Evolutionary conservation across 208 protist species (phyloP).

Genomic region (Vickermania ingenoplastis): DNA sequence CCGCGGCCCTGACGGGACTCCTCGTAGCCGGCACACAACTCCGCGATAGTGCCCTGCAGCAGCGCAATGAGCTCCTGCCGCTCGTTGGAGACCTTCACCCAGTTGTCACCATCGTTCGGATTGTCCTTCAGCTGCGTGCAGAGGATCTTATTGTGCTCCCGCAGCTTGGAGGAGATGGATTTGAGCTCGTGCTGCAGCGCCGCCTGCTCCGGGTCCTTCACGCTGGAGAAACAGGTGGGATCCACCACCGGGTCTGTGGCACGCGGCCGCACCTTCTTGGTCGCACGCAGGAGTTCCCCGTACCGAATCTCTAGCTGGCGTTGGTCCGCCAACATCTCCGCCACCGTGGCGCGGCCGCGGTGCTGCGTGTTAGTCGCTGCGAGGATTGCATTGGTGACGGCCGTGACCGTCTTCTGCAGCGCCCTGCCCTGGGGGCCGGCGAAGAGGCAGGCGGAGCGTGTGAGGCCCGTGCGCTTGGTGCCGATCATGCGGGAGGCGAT

Average conservation of each 20-base stretch:
- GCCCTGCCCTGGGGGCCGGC: constrained; percentile 3
- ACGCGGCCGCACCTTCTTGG: constrained; percentile 30
- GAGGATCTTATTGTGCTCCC: constrained; percentile 71
- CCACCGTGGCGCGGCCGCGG: constrained; percentile 61
- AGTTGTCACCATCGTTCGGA: constrained; percentile 88
- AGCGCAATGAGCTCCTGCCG: constrained; percentile 69
- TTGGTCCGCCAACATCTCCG: constrained; percentile 69
- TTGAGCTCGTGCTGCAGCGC: constrained; percentile 54
- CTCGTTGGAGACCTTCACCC: constrained; percentile 83
- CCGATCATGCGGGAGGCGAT: constrained; percentile 1
- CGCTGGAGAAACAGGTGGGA: constrained; percentile 25
- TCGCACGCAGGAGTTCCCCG: constrained; percentile 59
- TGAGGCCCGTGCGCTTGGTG: not conserved
- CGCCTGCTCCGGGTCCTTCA: constrained; percentile 21
- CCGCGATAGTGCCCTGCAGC: constrained; percentile 40
- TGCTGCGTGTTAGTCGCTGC: constrained; percentile 14
- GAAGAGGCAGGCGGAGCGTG: constrained; percentile 18
- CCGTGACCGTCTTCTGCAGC: constrained; percentile 12
- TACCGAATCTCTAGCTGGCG: constrained; percentile 69
- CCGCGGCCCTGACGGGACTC: constrained; percentile 12
- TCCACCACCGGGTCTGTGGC: constrained; percentile 50
- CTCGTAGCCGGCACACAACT: constrained; percentile 72
- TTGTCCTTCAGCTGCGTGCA: constrained; percentile 86
- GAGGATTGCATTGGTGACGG: constrained; percentile 28
- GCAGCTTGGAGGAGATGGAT: constrained; percentile 46